Evolutionary conservation across 306 rosid species (phyloP).

Genomic region (Styphnolobium japonicum): DNA sequence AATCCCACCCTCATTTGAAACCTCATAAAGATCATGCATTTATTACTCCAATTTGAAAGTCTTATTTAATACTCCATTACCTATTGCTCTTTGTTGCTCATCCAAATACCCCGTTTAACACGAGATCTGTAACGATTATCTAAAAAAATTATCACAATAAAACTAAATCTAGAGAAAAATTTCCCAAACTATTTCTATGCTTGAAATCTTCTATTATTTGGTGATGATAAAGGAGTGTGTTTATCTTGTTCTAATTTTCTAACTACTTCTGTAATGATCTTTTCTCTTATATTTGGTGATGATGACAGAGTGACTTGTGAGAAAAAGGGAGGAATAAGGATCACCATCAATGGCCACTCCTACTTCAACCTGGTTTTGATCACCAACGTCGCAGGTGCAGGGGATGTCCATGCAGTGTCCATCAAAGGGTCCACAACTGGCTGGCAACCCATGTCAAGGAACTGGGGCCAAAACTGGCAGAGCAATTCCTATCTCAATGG

Average conservation of each 20-base stretch:
- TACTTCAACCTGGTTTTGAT: slow-evolving; percentile 42
- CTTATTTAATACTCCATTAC: too few relatives aligned
- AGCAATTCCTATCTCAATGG: slow-evolving; percentile 40
- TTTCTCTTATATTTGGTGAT: background rate
- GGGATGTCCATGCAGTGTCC: slow-evolving; percentile 58
- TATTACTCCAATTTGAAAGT: too few relatives aligned
- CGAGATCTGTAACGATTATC: background rate
- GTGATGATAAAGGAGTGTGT: slow-evolving; percentile 36
- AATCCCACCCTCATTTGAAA: background rate
- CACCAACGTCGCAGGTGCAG: slow-evolving; percentile 44
- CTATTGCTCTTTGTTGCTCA: too few relatives aligned
- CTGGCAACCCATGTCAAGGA: slow-evolving; percentile 40
- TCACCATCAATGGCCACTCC: slow-evolving; percentile 41
- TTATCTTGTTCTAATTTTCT: background rate
- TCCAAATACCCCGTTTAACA: background rate
- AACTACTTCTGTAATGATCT: background rate
- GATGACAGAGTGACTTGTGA: slow-evolving; percentile 34
- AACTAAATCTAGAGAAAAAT: background rate
- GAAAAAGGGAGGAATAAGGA: slow-evolving; percentile 43
- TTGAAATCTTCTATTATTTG: background rate
- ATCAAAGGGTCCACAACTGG: slow-evolving; percentile 36
- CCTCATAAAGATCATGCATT: background rate
- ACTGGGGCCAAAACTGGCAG: slow-evolving; percentile 48
- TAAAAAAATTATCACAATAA: background rate
- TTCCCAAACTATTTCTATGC: background rate